phyloP scores from a whole-genome alignment of 2,329 filamentous ascomycete genomes.

The Ilyonectria mors-panacis region DNA sequence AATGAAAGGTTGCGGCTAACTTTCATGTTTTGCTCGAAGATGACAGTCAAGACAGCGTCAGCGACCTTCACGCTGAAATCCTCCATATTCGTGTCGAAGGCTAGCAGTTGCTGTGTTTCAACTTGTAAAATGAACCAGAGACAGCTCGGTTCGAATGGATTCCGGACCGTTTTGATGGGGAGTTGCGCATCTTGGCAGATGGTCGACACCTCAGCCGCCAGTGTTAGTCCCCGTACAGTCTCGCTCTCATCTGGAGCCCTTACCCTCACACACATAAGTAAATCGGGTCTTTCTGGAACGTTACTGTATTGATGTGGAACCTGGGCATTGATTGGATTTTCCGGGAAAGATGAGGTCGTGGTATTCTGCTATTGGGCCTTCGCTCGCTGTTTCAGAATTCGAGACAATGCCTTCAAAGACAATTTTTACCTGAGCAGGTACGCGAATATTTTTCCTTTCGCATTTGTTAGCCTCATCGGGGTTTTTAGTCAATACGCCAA shows the following conservation, averaged over 20 bases:
- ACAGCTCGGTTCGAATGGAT: conserved; percentile 6
- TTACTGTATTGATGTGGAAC: conserved; percentile 28
- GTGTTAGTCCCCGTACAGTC: conserved; percentile 5
- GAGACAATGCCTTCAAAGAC: conserved; percentile 65
- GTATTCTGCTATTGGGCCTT: conserved; percentile 64
- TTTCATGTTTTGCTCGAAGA: no score
- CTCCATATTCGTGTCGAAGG: not conserved
- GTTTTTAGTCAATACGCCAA: conserved; percentile 61
- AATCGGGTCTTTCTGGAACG: conserved; percentile 28
- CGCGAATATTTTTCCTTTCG: conserved; percentile 62
- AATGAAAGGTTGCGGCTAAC: no score
- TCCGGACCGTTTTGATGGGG: not conserved
- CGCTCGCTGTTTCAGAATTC: conserved; percentile 56
- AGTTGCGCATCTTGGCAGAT: conserved; percentile 6
- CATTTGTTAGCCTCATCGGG: conserved; percentile 65
- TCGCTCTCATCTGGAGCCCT: conserved; percentile 31
- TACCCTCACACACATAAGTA: conserved; percentile 23
- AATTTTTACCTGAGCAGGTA: conserved; percentile 66
- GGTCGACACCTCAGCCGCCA: not conserved
- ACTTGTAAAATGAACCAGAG: conserved; percentile 8
- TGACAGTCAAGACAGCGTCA: conserved; percentile 1
- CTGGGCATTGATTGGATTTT: conserved; percentile 4
- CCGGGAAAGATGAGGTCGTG: conserved; percentile 23
- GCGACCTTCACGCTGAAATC: conserved; percentile 7
- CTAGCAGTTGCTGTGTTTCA: not conserved